These are phyloP conservation scores for Venturia nashicola DNA, from an alignment of 2,329 filamentous ascomycete species.

Conservation along the genomic window DNA sequence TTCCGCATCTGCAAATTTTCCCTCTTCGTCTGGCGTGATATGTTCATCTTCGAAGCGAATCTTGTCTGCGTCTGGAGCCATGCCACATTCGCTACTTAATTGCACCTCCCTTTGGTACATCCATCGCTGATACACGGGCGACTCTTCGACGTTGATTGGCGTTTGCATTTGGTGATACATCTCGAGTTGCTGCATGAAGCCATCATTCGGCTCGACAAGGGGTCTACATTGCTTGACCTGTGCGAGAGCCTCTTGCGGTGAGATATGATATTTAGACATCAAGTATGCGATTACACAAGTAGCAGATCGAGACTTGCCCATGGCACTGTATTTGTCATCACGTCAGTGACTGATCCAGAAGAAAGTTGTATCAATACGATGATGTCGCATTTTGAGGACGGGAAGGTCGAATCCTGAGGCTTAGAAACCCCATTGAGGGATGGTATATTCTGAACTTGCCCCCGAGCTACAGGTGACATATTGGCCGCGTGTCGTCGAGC, in stretches of 20 bases:
- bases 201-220: slow-evolving; percentile 77
- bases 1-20: slow-evolving; percentile 36
- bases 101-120: slow-evolving; percentile 54
- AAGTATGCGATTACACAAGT: slow-evolving; percentile 76
- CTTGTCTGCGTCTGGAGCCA: slow-evolving; percentile 62
- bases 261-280: slow-evolving; percentile 44
- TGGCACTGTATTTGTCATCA: slow-evolving; percentile 51
- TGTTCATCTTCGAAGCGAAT: slow-evolving; percentile 73
- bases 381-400: not conserved
- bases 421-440: not conserved
- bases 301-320: slow-evolving; percentile 90
- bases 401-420: not conserved
- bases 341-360: not conserved
- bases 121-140: slow-evolving; percentile 73
- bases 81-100: slow-evolving; percentile 57
- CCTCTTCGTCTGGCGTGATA: slow-evolving; percentile 16
- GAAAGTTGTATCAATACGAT: not conserved
- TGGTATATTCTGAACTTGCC: not conserved
- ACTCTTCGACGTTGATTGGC: slow-evolving; percentile 53
- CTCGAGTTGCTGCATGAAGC: slow-evolving; percentile 80
- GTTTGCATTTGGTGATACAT: slow-evolving; percentile 83
- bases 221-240: slow-evolving; percentile 59
- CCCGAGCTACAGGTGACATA: not conserved
- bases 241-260: slow-evolving; percentile 52
- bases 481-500: not conserved